Base-by-base conservation (phyloP, 306 rosid genomes). In the Cotoneaster glaucophyllus region DNA sequence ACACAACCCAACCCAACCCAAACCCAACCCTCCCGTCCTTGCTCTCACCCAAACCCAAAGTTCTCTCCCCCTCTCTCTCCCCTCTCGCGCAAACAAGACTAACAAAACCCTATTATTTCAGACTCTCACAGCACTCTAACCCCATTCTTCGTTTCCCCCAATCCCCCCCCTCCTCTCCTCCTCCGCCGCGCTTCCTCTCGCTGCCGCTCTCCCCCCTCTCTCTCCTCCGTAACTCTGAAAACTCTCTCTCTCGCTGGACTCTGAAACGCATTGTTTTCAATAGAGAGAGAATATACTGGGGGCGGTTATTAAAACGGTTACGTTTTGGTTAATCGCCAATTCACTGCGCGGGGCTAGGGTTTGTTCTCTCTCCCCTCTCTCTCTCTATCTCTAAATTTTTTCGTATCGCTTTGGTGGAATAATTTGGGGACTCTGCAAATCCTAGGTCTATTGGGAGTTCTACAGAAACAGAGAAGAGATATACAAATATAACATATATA, bases 301-400 rank as follows among this genome's bases (percentile, higher is more conserved):
- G 87, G 82, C 87, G 81, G 87, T 84, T 86, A 81, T 78, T 66
- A 66, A 81, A 81, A 70, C 93, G 92, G 83, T 82, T 89, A 67
- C 88, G 90, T 79, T 87, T 83, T 71, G 72, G 68, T 62, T 77
- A 77, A 74, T 82, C 83, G 68, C 68, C 90, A 72, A 64, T 83
- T 84, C 83, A 69, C 82, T 74, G 77, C 85, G 54, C 54, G 54
- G 77, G 81, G 81, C 85, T 93, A 89, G 96, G 96, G 96, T 89
- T 89, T 76, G 88, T 84, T 71, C 73, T 73, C 77, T 45, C 39
- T 74, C 58, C 14, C 70, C 12, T 78, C 44, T 69, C 18, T 57
- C 67, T 77, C 22, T 28, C 63, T 34, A 6, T 43, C n/a, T 44
- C 54, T 45, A 14, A 67, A 8, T 10, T 32, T 5, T 70, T 71